These are phyloP conservation scores for Orbilia oligospora DNA, from an alignment of 2,329 filamentous ascomycete genomes.

Conservation along the genomic window DNA sequence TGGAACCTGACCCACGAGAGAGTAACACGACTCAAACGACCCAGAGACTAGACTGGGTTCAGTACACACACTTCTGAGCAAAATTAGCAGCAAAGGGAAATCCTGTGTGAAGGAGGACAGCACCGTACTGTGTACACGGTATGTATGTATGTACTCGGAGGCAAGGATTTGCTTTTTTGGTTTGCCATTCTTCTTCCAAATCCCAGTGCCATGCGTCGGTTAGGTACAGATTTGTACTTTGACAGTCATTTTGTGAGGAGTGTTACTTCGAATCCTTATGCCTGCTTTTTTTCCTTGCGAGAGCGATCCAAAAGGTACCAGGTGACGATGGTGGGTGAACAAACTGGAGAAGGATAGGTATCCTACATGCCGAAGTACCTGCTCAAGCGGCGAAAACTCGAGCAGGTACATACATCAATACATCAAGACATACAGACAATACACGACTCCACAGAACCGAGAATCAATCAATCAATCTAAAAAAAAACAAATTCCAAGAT, in stretches of 20 bases:
- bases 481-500: slow-evolving; percentile 48
- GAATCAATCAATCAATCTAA: too few species aligned
- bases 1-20: slow-evolving; percentile 61
- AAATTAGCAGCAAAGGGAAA: slow-evolving; percentile 57
- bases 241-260: slow-evolving; percentile 46
- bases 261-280: slow-evolving; percentile 41
- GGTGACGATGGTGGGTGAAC: slow-evolving; percentile 51
- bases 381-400: slow-evolving; percentile 40
- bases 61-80: slow-evolving; percentile 52
- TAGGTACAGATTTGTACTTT: slow-evolving; percentile 56
- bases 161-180: slow-evolving; percentile 49
- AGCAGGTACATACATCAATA: too few species aligned
- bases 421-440: too few species aligned
- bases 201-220: slow-evolving; percentile 58
- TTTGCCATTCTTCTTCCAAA: slow-evolving; percentile 57
- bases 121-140: too few species aligned
- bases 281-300: slow-evolving; percentile 32
- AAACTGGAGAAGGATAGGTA: slow-evolving; percentile 48
- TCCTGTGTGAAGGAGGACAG: slow-evolving; percentile 50
- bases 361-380: slow-evolving; percentile 15
- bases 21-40: slow-evolving; percentile 59
- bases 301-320: slow-evolving; percentile 54
- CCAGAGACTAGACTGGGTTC: slow-evolving; percentile 59
- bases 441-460: slow-evolving; percentile 22
- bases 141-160: too few species aligned